phyloP scores from a whole-genome alignment of 1,284 basidiomycete genomes.

The Neolentinus lepideus region DNA sequence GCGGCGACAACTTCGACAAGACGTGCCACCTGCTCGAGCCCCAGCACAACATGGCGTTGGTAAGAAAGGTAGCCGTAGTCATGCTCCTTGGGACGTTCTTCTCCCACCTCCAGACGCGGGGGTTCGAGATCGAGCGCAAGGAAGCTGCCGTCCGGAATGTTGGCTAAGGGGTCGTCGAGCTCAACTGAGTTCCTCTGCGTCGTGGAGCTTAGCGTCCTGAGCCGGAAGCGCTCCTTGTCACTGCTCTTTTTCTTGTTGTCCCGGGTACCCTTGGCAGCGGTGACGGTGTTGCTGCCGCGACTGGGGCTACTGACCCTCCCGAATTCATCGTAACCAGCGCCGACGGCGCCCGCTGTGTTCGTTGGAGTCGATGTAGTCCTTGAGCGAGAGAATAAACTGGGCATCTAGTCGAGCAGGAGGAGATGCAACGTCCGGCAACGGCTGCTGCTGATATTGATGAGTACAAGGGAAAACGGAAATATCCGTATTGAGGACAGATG shows the following conservation, averaged over 20 bases:
- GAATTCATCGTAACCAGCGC: slow-evolving; percentile 49
- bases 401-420: slow-evolving; percentile 31
- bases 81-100: slow-evolving; percentile 23
- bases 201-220: slow-evolving; percentile 30
- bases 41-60: slow-evolving; percentile 66
- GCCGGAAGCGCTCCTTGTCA: slow-evolving; percentile 24
- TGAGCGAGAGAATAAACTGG: slow-evolving; percentile 48
- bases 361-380: slow-evolving; percentile 43
- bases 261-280: slow-evolving; percentile 26
- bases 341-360: slow-evolving; percentile 21
- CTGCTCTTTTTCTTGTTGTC: slow-evolving; percentile 51
- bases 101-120: slow-evolving; percentile 25
- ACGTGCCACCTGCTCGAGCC: slow-evolving; percentile 64
- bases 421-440: not conserved
- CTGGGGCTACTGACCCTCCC: slow-evolving; percentile 44
- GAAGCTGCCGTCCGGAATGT: slow-evolving; percentile 58
- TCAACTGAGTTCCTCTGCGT: slow-evolving; percentile 11
- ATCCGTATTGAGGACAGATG: not conserved
- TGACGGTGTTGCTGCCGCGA: slow-evolving; percentile 16
- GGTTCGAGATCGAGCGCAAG: slow-evolving; percentile 50
- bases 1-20: slow-evolving; percentile 66
- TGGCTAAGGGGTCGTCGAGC: slow-evolving; percentile 26
- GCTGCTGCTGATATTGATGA: not conserved
- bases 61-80: slow-evolving; percentile 72
- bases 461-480: not conserved